These are phyloP conservation scores for Aspergillus bertholletiae DNA, from an alignment of 495 filamentous ascomycete genomes.

Conservation along the genomic window DNA sequence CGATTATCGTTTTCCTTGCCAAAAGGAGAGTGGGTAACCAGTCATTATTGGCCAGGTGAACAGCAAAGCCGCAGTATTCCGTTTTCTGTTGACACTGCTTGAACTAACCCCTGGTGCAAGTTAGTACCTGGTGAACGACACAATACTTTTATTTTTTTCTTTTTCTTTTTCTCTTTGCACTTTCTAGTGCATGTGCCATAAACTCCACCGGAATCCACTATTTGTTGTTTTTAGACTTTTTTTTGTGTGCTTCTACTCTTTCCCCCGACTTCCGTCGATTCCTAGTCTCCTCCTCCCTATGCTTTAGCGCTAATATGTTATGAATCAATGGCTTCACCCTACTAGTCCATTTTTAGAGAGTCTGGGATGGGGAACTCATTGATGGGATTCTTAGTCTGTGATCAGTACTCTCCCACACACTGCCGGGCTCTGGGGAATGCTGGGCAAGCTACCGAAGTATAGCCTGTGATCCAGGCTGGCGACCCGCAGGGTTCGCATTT, in stretches of 20 bases:
- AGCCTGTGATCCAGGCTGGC: not conserved
- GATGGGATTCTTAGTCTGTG: not conserved
- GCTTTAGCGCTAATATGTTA: not conserved
- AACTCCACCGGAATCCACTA: constrained; percentile 1
- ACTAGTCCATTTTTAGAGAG: not conserved
- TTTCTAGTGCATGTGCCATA: not conserved
- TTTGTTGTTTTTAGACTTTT: not conserved
- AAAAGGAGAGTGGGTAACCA: not conserved
- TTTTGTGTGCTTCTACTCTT: no score
- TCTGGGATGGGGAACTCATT: not conserved
- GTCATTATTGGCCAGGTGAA: not conserved
- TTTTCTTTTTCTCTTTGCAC: not conserved
- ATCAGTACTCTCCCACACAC: constrained; percentile 2
- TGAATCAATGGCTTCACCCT: not conserved
- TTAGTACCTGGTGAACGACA: not conserved
- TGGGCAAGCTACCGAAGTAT: not conserved
- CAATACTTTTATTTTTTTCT: not conserved
- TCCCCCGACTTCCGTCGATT: not conserved
- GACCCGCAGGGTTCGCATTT: constrained; percentile 12
- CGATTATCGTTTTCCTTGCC: constrained; percentile 5
- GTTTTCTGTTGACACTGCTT: not conserved
- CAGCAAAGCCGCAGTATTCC: not conserved
- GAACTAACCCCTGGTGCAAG: not conserved
- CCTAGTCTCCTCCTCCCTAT: not conserved
- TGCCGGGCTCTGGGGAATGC: not conserved